phyloP scores from a whole-genome alignment of 1,284 basidiomycete genomes.

The Golubevia pallescens region DNA sequence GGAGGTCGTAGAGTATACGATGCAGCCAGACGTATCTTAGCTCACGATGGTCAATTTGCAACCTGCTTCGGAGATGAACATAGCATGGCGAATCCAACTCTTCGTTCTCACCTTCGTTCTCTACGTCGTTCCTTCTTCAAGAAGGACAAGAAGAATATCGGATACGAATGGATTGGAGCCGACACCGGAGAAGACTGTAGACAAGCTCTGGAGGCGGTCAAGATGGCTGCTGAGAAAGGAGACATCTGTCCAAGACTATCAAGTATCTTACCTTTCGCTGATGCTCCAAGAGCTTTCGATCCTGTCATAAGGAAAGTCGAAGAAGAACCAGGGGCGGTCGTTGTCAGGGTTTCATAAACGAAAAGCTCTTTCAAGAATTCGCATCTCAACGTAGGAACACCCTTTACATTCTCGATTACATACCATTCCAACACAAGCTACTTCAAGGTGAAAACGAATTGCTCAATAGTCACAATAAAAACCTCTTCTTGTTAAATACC shows the following conservation, averaged over 20 bases:
- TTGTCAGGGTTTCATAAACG: slow-evolving; percentile 40
- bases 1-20: slow-evolving; percentile 65
- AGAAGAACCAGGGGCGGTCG: slow-evolving; percentile 46
- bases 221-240: slow-evolving; percentile 44
- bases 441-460: too few species aligned
- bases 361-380: too few species aligned
- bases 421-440: too few species aligned
- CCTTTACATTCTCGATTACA: too few species aligned
- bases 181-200: slow-evolving; percentile 47
- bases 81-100: slow-evolving; percentile 46
- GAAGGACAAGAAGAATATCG: slow-evolving; percentile 65
- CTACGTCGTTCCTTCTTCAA: slow-evolving; percentile 65
- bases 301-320: slow-evolving; percentile 21
- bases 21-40: slow-evolving; percentile 64
- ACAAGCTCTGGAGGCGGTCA: slow-evolving; percentile 52
- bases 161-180: slow-evolving; percentile 60
- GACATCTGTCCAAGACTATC: slow-evolving; percentile 54
- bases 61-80: slow-evolving; percentile 64
- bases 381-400: too few species aligned
- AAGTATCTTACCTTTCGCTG: slow-evolving; percentile 50
- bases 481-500: too few species aligned
- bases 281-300: slow-evolving; percentile 54
- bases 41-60: slow-evolving; percentile 60
- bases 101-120: slow-evolving; percentile 57
- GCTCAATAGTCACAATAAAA: too few species aligned